Conservation (phyloP, 345 rosid species). For the Syzygium grande region DNA sequence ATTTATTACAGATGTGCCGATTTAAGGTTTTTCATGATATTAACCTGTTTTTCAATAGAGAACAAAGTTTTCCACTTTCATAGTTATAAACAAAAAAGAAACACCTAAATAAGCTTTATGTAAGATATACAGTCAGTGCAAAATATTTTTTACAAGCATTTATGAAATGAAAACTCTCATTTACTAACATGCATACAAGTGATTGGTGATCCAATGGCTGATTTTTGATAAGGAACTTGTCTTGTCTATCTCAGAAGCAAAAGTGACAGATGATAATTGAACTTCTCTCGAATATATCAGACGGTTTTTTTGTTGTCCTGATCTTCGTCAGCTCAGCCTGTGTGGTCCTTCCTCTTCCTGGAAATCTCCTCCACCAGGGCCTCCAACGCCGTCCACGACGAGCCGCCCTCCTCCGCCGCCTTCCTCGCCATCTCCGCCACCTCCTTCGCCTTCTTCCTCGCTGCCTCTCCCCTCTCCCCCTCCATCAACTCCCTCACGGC, state of each 20-base stretch:
- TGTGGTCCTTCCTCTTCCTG: background rate
- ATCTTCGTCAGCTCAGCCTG: background rate
- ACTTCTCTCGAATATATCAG: background rate
- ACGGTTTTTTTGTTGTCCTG: background rate
- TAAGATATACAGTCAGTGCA: background rate
- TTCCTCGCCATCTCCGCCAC: conserved; percentile 32
- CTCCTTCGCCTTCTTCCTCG: conserved; percentile 32
- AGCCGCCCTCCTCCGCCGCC: conserved; percentile 50
- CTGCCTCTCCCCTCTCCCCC: conserved; percentile 40
- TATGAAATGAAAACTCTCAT: background rate
- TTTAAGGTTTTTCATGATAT: too few species aligned
- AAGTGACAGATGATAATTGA: background rate
- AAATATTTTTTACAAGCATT: background rate
- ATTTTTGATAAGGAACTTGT: background rate
- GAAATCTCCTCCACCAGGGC: conserved; percentile 19
- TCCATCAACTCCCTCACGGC: conserved; percentile 57
- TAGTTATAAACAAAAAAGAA: background rate
- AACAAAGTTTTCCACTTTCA: background rate
- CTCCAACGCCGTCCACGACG: conserved; percentile 54
- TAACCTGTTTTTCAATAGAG: too few species aligned
- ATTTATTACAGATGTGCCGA: too few species aligned
- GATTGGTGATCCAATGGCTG: background rate
- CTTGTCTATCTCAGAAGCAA: background rate
- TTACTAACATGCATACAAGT: background rate
- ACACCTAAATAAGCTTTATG: background rate